Conservation (phyloP, 345 rosid species). For the Physaria fendleri region DNA sequence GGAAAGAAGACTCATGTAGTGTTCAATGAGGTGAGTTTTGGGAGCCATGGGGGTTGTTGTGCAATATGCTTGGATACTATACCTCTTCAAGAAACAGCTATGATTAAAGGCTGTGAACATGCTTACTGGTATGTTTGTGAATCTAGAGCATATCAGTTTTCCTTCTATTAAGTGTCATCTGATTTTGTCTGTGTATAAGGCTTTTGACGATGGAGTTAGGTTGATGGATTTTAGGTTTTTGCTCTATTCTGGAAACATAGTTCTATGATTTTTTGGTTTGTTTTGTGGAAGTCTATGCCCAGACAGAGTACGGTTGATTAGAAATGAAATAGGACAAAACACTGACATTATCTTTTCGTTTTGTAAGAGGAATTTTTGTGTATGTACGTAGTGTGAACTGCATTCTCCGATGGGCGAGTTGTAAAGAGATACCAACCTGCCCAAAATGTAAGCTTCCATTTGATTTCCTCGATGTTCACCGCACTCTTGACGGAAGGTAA, state of each 20-base stretch:
- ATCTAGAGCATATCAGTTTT: neutral
- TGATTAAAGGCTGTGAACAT: conserved; percentile 92
- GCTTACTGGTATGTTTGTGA: conserved; percentile 75
- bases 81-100: conserved; percentile 80
- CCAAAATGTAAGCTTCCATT: conserved; percentile 96
- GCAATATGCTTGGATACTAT: conserved; percentile 84
- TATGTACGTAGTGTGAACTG: conserved; percentile 63
- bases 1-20: conserved; percentile 30
- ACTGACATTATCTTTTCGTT: neutral
- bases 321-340: neutral
- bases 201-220: neutral
- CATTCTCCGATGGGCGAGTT: conserved; percentile 89
- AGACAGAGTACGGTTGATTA: neutral
- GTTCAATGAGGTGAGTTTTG: conserved; percentile 37
- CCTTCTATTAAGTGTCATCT: neutral
- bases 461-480: conserved; percentile 76
- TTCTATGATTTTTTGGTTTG: neutral
- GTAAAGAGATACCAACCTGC: conserved; percentile 55
- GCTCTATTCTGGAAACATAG: neutral
- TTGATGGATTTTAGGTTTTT: neutral
- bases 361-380: conserved; percentile 14
- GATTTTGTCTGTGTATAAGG: neutral
- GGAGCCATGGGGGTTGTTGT: conserved; percentile 65
- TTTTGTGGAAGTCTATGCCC: neutral
- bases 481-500: conserved; percentile 84